These are phyloP conservation scores for Leccinum ochraceum DNA, from an alignment of 768 basidiomycete species.

Conservation along the genomic window DNA sequence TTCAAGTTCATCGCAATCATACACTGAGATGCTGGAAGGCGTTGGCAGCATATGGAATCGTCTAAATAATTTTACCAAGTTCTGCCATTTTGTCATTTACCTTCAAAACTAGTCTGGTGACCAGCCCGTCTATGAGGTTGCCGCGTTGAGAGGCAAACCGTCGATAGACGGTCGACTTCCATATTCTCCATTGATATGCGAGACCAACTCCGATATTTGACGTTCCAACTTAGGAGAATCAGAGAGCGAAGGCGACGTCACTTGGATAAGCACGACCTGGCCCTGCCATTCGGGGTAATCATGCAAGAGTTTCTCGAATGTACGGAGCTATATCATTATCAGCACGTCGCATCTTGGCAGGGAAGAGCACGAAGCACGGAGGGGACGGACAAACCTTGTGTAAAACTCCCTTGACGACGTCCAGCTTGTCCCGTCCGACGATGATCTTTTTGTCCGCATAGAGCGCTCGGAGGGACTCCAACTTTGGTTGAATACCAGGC, in stretches of 20 bases:
- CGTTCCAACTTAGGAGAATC: slow-evolving; percentile 94
- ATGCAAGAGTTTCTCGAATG: slow-evolving; percentile 91
- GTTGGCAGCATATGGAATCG: no score
- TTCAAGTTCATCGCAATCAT: no score
- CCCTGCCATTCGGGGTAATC: slow-evolving; percentile 97
- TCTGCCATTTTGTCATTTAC: no score
- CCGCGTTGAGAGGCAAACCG: no score
- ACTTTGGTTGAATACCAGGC: slow-evolving; percentile 87
- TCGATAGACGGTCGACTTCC: no score
- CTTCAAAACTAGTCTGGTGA: no score
- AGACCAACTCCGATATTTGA: slow-evolving; percentile 90
- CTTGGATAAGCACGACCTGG: slow-evolving; percentile 77
- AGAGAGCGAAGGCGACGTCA: slow-evolving; percentile 89
- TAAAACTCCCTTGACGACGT: slow-evolving; percentile 96
- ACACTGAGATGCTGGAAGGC: no score
- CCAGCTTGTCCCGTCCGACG: slow-evolving; percentile 94
- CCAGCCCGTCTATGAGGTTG: no score
- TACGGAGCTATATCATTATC: slow-evolving; percentile 62
- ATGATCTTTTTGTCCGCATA: slow-evolving; percentile 99
- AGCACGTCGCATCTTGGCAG: neutral
- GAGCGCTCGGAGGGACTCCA: slow-evolving; percentile 76
- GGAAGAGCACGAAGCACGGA: neutral
- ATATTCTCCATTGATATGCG: slow-evolving; percentile 94
- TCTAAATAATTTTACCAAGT: no score
- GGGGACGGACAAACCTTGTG: slow-evolving; percentile 79